A percentile compares a stretch with the other conserved stretches of the same genome.
Conservation (phyloP, 2,329 filamentous ascomycete species). For the Trichophyton rubrum region DNA sequence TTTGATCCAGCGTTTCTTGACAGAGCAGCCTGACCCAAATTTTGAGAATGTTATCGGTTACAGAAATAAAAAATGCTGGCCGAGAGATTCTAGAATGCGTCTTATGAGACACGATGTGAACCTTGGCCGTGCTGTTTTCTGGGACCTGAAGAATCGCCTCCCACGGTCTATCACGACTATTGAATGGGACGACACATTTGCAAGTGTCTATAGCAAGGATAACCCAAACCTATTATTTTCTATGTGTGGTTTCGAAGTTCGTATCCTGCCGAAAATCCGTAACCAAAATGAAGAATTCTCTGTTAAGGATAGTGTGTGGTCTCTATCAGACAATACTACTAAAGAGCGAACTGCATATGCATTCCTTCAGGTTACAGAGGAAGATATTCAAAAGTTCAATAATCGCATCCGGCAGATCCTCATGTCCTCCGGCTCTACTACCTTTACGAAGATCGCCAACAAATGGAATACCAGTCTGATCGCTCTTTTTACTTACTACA, state of each 20-base stretch:
- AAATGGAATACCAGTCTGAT: slow-evolving; percentile 99
- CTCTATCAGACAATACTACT: slow-evolving; percentile 85
- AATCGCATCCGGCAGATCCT: slow-evolving; percentile 96
- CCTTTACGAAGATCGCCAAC: slow-evolving; percentile 98
- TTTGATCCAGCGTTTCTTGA: slow-evolving; percentile 92
- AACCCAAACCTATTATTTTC: slow-evolving; percentile 95
- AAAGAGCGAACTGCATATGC: slow-evolving; percentile 96
- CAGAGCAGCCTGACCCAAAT: slow-evolving; percentile 95
- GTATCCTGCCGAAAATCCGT: slow-evolving; percentile 86
- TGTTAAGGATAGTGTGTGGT: slow-evolving; percentile 97
- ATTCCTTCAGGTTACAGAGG: slow-evolving; percentile 93
- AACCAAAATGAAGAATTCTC: slow-evolving; percentile 95
- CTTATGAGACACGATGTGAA: slow-evolving; percentile 98
- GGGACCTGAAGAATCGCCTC: slow-evolving; percentile 94
- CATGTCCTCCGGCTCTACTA: slow-evolving; percentile 98
- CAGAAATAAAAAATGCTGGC: slow-evolving; percentile 99
- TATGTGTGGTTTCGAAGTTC: slow-evolving; percentile 96
- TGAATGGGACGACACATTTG: slow-evolving; percentile 98
- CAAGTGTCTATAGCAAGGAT: slow-evolving; percentile 93
- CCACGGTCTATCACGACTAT: slow-evolving; percentile 93
- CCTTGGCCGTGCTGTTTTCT: slow-evolving; percentile 91
- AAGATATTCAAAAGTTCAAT: slow-evolving; percentile 98
- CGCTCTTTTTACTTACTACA: slow-evolving; percentile 95
- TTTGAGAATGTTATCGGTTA: slow-evolving; percentile 99
- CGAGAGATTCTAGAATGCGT: slow-evolving; percentile 91